Conservation (phyloP, 192 early-diverging fungal genomes). For the Endogone sp. region DNA sequence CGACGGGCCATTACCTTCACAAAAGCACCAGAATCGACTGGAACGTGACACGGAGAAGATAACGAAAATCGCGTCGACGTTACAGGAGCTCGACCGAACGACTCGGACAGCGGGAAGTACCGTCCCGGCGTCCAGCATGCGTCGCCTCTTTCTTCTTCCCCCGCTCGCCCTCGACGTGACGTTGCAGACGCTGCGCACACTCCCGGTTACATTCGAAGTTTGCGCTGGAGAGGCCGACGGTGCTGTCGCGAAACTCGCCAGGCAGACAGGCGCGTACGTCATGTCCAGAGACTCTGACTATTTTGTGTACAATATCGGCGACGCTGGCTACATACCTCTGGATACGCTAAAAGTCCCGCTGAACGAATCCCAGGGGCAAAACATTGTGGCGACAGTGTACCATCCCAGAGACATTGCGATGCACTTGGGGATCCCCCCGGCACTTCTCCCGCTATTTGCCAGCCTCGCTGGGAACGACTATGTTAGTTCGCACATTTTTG, state of each 20-base stretch:
- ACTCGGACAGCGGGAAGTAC: background rate
- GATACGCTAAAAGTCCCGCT: constrained; percentile 29
- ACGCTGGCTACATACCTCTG: constrained; percentile 44
- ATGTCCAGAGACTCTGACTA: constrained; percentile 51
- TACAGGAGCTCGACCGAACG: constrained; percentile 26
- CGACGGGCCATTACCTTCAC: constrained; percentile 40
- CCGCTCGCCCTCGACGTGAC: constrained; percentile 41
- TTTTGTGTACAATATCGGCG: constrained; percentile 37
- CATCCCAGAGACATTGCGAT: constrained; percentile 25
- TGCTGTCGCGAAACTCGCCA: constrained; percentile 31
- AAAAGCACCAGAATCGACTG: constrained; percentile 38
- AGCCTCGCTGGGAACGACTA: constrained; percentile 49
- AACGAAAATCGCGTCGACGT: constrained; percentile 11
- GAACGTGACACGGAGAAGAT: constrained; percentile 39
- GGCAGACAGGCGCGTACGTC: constrained; percentile 35
- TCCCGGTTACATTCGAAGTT: constrained; percentile 28
- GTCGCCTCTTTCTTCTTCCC: constrained; percentile 40
- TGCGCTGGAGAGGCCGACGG: constrained; percentile 47
- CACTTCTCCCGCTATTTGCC: constrained; percentile 41
- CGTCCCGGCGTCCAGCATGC: too few relatives aligned
- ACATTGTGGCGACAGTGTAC: constrained; percentile 33
- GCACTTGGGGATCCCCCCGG: constrained; percentile 24
- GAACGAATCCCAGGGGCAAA: background rate
- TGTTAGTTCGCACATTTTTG: constrained; percentile 2
- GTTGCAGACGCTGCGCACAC: constrained; percentile 26